Conservation (phyloP, 352 stramenopile species). For the Pythium monospermum region DNA sequence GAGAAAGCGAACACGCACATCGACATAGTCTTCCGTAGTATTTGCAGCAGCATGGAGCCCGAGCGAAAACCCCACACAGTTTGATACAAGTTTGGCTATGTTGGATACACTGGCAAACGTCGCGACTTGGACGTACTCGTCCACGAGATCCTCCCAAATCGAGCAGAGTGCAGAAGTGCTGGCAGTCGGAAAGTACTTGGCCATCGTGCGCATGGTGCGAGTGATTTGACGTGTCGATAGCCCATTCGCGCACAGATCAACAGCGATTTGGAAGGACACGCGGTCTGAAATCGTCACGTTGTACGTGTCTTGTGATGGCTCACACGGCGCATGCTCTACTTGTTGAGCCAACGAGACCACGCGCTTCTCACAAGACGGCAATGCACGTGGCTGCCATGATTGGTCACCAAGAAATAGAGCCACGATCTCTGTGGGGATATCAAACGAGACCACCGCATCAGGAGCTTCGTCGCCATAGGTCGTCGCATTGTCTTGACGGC, state of each 20-base stretch:
- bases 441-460: too few relatives aligned
- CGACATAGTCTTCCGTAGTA: conserved; percentile 13
- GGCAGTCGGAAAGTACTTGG: conserved; percentile 8
- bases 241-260: conserved; percentile 23
- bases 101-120: conserved; percentile 33
- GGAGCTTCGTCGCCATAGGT: too few relatives aligned
- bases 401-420: neutral
- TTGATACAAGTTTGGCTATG: conserved; percentile 27
- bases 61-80: conserved; percentile 48
- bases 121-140: conserved; percentile 22
- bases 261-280: conserved; percentile 20
- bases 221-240: conserved; percentile 16
- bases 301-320: conserved; percentile 16
- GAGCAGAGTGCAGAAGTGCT: conserved; percentile 32
- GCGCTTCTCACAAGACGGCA: neutral
- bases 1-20: conserved; percentile 32
- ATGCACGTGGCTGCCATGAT: conserved; percentile 3
- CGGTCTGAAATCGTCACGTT: conserved; percentile 14
- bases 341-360: too few relatives aligned
- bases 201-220: conserved; percentile 16
- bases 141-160: conserved; percentile 26
- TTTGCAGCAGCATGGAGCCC: conserved; percentile 21
- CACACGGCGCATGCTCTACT: neutral
- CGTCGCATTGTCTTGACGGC: neutral
- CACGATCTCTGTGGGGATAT: conserved; percentile 2